These are phyloP conservation scores for Poronia punctata DNA, from an alignment of 495 filamentous ascomycete genomes.

Conservation along the genomic window DNA sequence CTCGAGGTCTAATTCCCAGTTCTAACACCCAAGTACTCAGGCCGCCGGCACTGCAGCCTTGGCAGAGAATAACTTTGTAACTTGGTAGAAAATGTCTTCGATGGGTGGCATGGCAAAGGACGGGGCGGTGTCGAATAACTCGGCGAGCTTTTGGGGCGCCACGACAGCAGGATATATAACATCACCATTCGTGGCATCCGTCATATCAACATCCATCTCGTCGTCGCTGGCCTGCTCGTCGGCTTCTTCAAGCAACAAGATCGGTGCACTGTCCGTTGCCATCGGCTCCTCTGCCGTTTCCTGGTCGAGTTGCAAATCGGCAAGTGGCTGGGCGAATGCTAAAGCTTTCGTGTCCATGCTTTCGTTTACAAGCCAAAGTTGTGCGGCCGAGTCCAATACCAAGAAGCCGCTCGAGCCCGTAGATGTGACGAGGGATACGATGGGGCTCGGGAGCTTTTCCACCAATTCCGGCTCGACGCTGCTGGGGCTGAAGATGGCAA, in stretches of 20 bases:
- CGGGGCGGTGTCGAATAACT: slow-evolving; percentile 67
- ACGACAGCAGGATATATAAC: slow-evolving; percentile 45
- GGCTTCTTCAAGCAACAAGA: slow-evolving; percentile 26
- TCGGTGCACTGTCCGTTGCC: slow-evolving; percentile 8
- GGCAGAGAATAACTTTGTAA: slow-evolving; percentile 53
- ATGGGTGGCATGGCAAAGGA: slow-evolving; percentile 72
- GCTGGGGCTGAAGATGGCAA: slow-evolving; percentile 51
- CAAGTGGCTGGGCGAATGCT: slow-evolving; percentile 42
- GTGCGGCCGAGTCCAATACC: slow-evolving; percentile 51
- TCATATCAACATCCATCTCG: slow-evolving; percentile 36
- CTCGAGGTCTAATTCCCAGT: too few relatives aligned
- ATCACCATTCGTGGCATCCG: slow-evolving; percentile 27
- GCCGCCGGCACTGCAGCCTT: slow-evolving; percentile 27
- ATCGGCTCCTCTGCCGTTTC: slow-evolving; percentile 8
- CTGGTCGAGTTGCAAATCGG: slow-evolving; percentile 38
- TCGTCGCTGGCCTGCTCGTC: slow-evolving; percentile 43
- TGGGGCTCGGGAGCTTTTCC: slow-evolving; percentile 36
- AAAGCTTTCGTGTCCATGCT: slow-evolving; percentile 38
- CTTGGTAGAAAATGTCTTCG: slow-evolving; percentile 68
- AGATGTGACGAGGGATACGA: slow-evolving; percentile 50
- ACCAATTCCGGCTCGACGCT: slow-evolving; percentile 42
- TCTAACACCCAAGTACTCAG: slow-evolving; percentile 2
- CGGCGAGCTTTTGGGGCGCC: slow-evolving; percentile 57
- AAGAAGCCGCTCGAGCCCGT: slow-evolving; percentile 52
- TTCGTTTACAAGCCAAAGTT: slow-evolving; percentile 48